Evolutionary conservation across 2,329 filamentous ascomycete genomes (phyloP), one percentile per base, ranked within the genome.

Genomic region (Colletotrichum sp.): DNA sequence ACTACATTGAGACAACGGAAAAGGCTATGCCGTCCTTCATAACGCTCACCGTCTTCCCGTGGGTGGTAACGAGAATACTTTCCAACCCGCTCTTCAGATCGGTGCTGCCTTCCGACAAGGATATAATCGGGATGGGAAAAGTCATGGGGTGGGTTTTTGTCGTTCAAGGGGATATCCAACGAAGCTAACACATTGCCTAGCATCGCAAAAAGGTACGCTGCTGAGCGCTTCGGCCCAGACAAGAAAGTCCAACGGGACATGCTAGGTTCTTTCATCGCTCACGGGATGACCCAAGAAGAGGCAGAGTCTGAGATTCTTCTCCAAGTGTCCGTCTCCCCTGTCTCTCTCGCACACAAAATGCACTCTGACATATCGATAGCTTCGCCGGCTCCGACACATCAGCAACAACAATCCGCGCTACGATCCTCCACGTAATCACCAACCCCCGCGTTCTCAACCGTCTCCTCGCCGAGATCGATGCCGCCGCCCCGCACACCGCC

Each of bases 351-450:
- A 15, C 15, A 26, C 13, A 7, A 12, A 28, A 16, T 55, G 49
- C n/a, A 49, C 77, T 81, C 26, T 67, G 63, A 44, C 62, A 60
- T 3, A 26, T 77, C 32, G n/a, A 68, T 62, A 86, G 86, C 55
- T 84, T 90, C 7, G 90, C 90, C 6, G 91, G 91, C 6, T 90
- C 89, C 1, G 91, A 92, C 76, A 92, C 90, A 7, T 91, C 90
- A 0, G 89, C 91, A 1, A 90, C 89, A 1, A 87, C 87, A 3
- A 86, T 93, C 12, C 87, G 91, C 4, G 84, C 87, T 49, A 90
- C 87, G 2, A 77, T 92, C 71, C 85, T 92, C 26, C 86, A 90
- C 79, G 80, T 92, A 71, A 86, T 88, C 26, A 89, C 87, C n/a
- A 88, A 86, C 28, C 88, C 88, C 0, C 83, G 83, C 2, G 86